phyloP scores from a whole-genome alignment of 2,329 filamentous ascomycete species.

The Mycosphaerelloides madeirae region DNA sequence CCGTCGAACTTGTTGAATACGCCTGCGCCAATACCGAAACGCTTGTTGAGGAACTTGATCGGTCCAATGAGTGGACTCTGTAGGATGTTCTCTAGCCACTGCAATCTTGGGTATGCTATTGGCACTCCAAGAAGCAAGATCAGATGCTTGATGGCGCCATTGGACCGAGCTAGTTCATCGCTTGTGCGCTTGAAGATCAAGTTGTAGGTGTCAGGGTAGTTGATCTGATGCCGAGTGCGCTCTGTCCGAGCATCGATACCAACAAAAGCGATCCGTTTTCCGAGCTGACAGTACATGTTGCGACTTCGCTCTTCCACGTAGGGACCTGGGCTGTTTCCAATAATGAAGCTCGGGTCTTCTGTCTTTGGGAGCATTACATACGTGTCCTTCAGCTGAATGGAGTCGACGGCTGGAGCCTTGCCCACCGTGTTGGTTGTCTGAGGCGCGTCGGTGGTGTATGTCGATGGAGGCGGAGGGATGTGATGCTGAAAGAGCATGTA shows the following conservation, averaged over 20 bases:
- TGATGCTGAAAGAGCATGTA: slow-evolving; percentile 70
- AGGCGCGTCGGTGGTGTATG: slow-evolving; percentile 72
- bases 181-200: slow-evolving; percentile 55
- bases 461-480: slow-evolving; percentile 74
- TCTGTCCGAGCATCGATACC: slow-evolving; percentile 60
- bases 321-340: slow-evolving; percentile 66
- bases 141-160: slow-evolving; percentile 58
- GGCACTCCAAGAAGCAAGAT: slow-evolving; percentile 65
- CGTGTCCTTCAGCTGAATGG: slow-evolving; percentile 66
- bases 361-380: slow-evolving; percentile 60
- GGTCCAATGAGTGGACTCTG: slow-evolving; percentile 70
- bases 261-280: slow-evolving; percentile 59
- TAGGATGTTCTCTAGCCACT: slow-evolving; percentile 95
- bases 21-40: slow-evolving; percentile 78
- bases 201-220: slow-evolving; percentile 66
- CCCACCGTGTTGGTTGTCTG: slow-evolving; percentile 45
- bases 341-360: slow-evolving; percentile 70
- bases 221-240: slow-evolving; percentile 88
- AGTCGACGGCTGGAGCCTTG: slow-evolving; percentile 55
- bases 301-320: slow-evolving; percentile 60
- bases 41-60: slow-evolving; percentile 81
- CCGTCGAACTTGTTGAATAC: slow-evolving; percentile 95
- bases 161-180: slow-evolving; percentile 46
- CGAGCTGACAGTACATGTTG: slow-evolving; percentile 59
- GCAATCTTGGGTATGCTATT: slow-evolving; percentile 67